Percentiles rank a stretch among this genome's conserved stretches.
These are phyloP conservation scores for Annulohypoxylon maeteangense DNA, from an alignment of 495 filamentous ascomycete species.

Conservation along the genomic window DNA sequence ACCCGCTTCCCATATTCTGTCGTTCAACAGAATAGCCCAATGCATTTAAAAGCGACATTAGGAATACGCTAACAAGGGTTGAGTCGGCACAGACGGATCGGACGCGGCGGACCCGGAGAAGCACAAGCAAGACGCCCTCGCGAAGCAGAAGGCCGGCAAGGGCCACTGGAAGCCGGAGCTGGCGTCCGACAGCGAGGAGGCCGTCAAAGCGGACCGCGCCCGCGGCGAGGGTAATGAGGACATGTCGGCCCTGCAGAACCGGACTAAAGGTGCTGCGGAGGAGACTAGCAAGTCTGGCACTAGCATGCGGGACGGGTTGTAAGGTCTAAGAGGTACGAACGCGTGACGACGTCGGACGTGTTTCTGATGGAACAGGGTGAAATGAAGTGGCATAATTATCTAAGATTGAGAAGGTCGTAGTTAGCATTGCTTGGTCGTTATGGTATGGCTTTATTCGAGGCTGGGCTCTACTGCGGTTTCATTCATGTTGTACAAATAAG, in stretches of 20 bases:
- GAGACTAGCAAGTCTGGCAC: conserved; percentile 58
- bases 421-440: conserved; percentile 25
- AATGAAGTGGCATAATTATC: conserved; percentile 1
- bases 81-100: conserved; percentile 38
- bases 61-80: conserved; percentile 5
- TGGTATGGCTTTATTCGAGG: conserved; percentile 10
- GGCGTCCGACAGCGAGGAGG: conserved; percentile 82
- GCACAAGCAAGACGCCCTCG: conserved; percentile 77
- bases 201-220: conserved; percentile 66
- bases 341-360: not conserved
- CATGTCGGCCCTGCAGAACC: conserved; percentile 59
- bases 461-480: conserved; percentile 8
- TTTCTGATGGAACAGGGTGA: conserved; percentile 27
- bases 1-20: not conserved
- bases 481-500: conserved; percentile 36
- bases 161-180: conserved; percentile 84
- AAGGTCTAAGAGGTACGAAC: conserved; percentile 17
- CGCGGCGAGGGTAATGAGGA: conserved; percentile 43
- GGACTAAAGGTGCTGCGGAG: conserved; percentile 61
- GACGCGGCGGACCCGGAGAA: conserved; percentile 64
- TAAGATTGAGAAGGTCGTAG: not conserved
- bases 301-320: conserved; percentile 59
- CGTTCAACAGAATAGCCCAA: not conserved
- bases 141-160: conserved; percentile 77
- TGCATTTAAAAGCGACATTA: not conserved